A percentile compares a stretch with the other conserved stretches of the same genome.
Evolutionary conservation across 2,329 filamentous ascomycete species (phyloP).

Genomic region (Dendryphion nanum): DNA sequence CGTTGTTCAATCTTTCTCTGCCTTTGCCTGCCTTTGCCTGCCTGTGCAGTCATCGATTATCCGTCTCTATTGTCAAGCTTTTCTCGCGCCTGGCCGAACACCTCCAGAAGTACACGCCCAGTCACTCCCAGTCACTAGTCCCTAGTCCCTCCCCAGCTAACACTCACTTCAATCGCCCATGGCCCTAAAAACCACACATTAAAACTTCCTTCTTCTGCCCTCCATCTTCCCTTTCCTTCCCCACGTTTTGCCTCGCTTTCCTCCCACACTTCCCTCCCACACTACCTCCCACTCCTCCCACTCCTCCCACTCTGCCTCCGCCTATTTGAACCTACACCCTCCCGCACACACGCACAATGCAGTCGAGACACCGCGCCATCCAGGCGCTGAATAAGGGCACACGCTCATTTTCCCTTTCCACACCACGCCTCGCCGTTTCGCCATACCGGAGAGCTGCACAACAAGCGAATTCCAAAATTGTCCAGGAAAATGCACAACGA

Average conservation of each 20-base stretch:
- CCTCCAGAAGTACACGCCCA: too few species aligned
- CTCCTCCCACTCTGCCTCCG: conserved; percentile 9
- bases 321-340: conserved; percentile 4
- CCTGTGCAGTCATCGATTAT: too few species aligned
- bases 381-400: conserved; percentile 36
- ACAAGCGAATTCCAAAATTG: conserved; percentile 24
- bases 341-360: conserved; percentile 21
- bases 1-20: too few species aligned
- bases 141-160: too few species aligned
- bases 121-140: too few species aligned
- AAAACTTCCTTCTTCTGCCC: not conserved
- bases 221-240: not conserved
- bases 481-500: conserved; percentile 42
- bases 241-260: not conserved
- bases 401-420: conserved; percentile 45
- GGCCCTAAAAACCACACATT: too few species aligned
- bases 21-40: too few species aligned
- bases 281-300: not conserved
- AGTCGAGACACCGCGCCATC: conserved; percentile 36
- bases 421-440: conserved; percentile 42
- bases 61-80: too few species aligned
- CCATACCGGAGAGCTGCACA: conserved; percentile 42
- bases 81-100: too few species aligned
- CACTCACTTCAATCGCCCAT: too few species aligned
- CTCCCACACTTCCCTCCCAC: not conserved